Conservation (phyloP, 768 basidiomycete genomes). For the Cyathus striatus region DNA sequence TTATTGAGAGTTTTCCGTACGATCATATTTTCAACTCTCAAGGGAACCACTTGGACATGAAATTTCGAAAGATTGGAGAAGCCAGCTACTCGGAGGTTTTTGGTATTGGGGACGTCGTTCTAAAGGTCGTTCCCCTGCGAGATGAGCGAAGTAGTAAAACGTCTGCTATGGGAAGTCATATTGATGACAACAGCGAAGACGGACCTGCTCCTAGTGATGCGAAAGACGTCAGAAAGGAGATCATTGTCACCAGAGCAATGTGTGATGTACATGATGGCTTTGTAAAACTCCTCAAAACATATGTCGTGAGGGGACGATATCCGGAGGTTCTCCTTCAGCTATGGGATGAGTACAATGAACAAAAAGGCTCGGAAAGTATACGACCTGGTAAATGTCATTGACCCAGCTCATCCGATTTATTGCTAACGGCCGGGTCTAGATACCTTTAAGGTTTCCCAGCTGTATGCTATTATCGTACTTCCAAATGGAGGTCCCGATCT, state of each 20-base stretch:
- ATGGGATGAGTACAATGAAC: slow-evolving; percentile 82
- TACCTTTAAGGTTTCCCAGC: slow-evolving; percentile 67
- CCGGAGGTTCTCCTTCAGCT: slow-evolving; percentile 70
- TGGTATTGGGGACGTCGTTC: slow-evolving; percentile 81
- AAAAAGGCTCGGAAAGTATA: slow-evolving; percentile 78
- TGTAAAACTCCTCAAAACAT: slow-evolving; percentile 74
- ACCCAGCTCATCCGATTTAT: slow-evolving; percentile 1
- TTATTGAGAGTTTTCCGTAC: slow-evolving; percentile 75
- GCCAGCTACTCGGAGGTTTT: slow-evolving; percentile 97
- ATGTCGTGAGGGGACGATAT: slow-evolving; percentile 83
- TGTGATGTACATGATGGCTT: slow-evolving; percentile 76
- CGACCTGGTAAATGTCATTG: slow-evolving; percentile 60
- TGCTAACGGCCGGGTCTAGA: slow-evolving; percentile 37
- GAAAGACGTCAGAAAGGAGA: slow-evolving; percentile 75
- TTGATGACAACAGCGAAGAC: slow-evolving; percentile 33
- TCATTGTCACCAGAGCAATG: slow-evolving; percentile 71
- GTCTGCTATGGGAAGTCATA: slow-evolving; percentile 6
- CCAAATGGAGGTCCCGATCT: slow-evolving; percentile 89
- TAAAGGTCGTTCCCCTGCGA: slow-evolving; percentile 81
- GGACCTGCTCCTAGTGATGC: slow-evolving; percentile 69
- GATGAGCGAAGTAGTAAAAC: slow-evolving; percentile 30
- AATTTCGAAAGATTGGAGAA: slow-evolving; percentile 88
- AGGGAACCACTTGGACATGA: slow-evolving; percentile 12
- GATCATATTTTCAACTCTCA: slow-evolving; percentile 52
- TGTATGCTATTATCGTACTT: slow-evolving; percentile 86